Conservation (phyloP, 345 rosid genomes). For the Camelina sativa region DNA sequence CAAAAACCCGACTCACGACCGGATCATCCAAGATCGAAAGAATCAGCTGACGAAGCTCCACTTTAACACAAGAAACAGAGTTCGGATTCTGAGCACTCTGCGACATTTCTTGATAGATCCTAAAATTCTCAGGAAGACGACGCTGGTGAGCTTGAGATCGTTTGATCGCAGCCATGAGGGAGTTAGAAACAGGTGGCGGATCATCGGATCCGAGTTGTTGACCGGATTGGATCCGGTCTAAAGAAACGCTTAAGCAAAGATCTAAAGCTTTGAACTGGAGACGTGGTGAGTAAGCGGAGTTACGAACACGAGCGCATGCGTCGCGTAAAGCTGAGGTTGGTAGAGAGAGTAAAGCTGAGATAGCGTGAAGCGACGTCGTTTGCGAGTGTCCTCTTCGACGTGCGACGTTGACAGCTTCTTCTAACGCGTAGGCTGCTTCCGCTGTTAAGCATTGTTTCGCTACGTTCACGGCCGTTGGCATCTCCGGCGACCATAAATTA, state of each 20-base stretch:
- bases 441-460: slow-evolving; percentile 89
- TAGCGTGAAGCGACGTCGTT: slow-evolving; percentile 89
- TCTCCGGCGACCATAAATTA: slow-evolving; percentile 59
- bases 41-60: slow-evolving; percentile 78
- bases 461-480: slow-evolving; percentile 84
- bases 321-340: slow-evolving; percentile 75
- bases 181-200: slow-evolving; percentile 71
- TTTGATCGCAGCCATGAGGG: slow-evolving; percentile 97
- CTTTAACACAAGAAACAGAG: slow-evolving; percentile 61
- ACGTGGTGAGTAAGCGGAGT: slow-evolving; percentile 69
- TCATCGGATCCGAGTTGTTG: slow-evolving; percentile 58
- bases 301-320: slow-evolving; percentile 77
- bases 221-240: slow-evolving; percentile 81
- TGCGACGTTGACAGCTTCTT: slow-evolving; percentile 80
- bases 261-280: slow-evolving; percentile 86
- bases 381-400: slow-evolving; percentile 73
- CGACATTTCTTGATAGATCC: slow-evolving; percentile 70
- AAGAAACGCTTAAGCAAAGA: slow-evolving; percentile 79
- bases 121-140: slow-evolving; percentile 79
- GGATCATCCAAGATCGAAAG: slow-evolving; percentile 90
- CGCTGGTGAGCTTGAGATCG: slow-evolving; percentile 94
- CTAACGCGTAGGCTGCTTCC: slow-evolving; percentile 77
- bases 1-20: slow-evolving; percentile 86
- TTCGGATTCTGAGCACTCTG: slow-evolving; percentile 46
- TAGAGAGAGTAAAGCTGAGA: slow-evolving; percentile 75